These are phyloP conservation scores for Alternaria ventricosa DNA, from an alignment of 2,329 filamentous ascomycete species.

Conservation along the genomic window DNA sequence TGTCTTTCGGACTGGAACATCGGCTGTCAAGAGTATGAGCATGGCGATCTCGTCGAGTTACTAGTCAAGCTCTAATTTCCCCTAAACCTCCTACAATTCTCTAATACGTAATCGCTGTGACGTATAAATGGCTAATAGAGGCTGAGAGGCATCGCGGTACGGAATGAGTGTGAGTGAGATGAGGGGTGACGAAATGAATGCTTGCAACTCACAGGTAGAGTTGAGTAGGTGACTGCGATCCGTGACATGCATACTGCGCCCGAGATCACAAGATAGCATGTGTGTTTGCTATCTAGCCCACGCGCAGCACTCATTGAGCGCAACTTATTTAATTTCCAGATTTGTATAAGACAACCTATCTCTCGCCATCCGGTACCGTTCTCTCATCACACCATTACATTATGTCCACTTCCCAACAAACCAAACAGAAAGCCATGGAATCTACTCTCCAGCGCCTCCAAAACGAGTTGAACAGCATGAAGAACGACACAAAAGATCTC, in stretches of 20 bases:
- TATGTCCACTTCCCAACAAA: neutral
- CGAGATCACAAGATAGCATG: neutral
- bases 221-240: neutral
- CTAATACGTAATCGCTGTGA: neutral
- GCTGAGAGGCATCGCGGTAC: neutral
- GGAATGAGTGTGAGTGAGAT: neutral
- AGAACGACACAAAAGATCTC: neutral
- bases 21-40: neutral
- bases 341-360: neutral
- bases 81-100: neutral
- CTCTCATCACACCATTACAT: neutral
- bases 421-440: neutral
- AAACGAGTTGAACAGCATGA: neutral
- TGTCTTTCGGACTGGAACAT: neutral
- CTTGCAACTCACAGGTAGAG: neutral
- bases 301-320: neutral
- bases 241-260: neutral
- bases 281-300: neutral
- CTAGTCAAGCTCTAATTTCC: neutral
- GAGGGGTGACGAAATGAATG: neutral
- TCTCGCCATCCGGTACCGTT: neutral
- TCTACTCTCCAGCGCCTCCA: neutral
- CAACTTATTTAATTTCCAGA: neutral
- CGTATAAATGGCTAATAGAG: neutral
- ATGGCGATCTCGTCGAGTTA: neutral